phyloP scores from a whole-genome alignment of 768 basidiomycete species.

The Suillus fuscotomentosus region DNA sequence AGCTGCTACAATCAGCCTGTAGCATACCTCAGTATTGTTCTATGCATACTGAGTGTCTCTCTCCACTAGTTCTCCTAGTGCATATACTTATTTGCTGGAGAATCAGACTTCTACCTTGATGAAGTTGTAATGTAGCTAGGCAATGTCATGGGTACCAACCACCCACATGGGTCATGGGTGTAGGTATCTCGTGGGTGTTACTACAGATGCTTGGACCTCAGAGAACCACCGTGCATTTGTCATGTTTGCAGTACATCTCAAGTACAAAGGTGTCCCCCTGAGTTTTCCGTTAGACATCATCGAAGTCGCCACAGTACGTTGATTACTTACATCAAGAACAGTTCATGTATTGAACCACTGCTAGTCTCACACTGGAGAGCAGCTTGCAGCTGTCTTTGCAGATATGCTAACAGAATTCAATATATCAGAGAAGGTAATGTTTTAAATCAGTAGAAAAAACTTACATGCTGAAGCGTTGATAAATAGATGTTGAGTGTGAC shows the following conservation, averaged over 20 bases:
- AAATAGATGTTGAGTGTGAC: slow-evolving; percentile 20
- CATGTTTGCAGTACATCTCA: slow-evolving; percentile 17
- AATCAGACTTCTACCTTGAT: too few relatives aligned
- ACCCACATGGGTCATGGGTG: too few relatives aligned
- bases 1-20: too few relatives aligned
- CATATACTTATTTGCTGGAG: too few relatives aligned
- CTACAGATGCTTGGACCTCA: slow-evolving; percentile 31
- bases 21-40: too few relatives aligned
- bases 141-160: too few relatives aligned
- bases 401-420: slow-evolving; percentile 20
- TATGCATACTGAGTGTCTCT: too few relatives aligned
- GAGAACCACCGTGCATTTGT: slow-evolving; percentile 26
- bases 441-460: neutral
- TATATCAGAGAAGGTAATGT: slow-evolving; percentile 15
- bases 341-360: neutral
- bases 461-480: slow-evolving; percentile 1
- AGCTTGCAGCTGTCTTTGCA: slow-evolving; percentile 17
- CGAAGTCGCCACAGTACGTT: slow-evolving; percentile 18
- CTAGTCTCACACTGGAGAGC: slow-evolving; percentile 19
- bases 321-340: neutral
- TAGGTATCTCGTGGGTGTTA: too few relatives aligned
- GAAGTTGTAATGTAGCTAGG: too few relatives aligned
- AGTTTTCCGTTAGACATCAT: slow-evolving; percentile 21
- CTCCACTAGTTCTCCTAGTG: too few relatives aligned
- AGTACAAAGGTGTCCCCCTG: slow-evolving; percentile 14